Percentiles rank a stretch among this genome's conserved stretches.
phyloP scores from a whole-genome alignment of 1,284 basidiomycete species.

The Crepidotus sp. region DNA sequence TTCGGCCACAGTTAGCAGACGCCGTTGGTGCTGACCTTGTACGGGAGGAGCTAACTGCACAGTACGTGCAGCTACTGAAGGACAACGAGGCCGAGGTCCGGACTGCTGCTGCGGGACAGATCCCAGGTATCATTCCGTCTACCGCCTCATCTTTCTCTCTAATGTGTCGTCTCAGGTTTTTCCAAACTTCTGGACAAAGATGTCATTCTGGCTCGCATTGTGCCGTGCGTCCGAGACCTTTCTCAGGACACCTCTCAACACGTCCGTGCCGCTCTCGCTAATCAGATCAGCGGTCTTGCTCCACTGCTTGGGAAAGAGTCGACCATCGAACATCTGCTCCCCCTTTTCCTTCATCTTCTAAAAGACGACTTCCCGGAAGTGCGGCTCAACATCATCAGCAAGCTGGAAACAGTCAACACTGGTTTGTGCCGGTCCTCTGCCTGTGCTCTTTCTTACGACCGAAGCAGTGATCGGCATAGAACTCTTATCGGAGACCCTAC shows the following conservation, averaged over 20 bases:
- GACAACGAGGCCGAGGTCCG: constrained; percentile 99
- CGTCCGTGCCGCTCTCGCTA: constrained; percentile 93
- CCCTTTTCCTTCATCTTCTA: constrained; percentile 90
- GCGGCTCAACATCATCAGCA: constrained; percentile 96
- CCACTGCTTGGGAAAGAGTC: constrained; percentile 91
- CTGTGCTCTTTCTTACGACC: constrained; percentile 8
- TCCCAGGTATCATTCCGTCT: constrained; percentile 63
- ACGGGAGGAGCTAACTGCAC: constrained; percentile 87
- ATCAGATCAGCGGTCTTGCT: constrained; percentile 95
- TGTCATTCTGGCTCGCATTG: constrained; percentile 85
- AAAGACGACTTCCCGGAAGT: constrained; percentile 99
- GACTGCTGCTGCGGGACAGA: constrained; percentile 92
- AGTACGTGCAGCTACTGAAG: constrained; percentile 91
- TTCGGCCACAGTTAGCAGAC: constrained; percentile 65
- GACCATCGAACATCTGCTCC: constrained; percentile 95
- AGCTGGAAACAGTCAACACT: constrained; percentile 92
- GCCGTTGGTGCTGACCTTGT: constrained; percentile 88
- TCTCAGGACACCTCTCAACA: constrained; percentile 94
- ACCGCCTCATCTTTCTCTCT: constrained; percentile 9
- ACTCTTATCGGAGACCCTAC: constrained; percentile 87
- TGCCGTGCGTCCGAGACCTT: constrained; percentile 95
- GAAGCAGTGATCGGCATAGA: constrained; percentile 91
- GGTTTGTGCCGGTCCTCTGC: constrained; percentile 41
- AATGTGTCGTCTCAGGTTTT: constrained; percentile 62
- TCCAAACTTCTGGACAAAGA: constrained; percentile 92